phyloP scores from a whole-genome alignment of 2,329 filamentous ascomycete genomes.

The Diaporthe sp. region DNA sequence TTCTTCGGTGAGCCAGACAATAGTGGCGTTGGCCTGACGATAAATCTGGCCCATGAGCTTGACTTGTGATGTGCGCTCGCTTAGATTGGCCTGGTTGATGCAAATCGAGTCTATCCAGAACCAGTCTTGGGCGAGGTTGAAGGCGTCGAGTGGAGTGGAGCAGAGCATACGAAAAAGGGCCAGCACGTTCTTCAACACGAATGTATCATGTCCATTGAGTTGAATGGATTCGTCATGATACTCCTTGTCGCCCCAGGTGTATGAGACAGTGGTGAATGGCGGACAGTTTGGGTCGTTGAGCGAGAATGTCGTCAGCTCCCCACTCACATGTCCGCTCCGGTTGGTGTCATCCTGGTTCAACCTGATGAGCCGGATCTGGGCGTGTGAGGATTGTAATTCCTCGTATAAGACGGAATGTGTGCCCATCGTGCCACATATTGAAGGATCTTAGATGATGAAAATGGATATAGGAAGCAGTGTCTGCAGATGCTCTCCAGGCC shows the following conservation, averaged over 20 bases:
- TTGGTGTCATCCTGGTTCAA: background rate
- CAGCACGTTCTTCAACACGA: slow-evolving; percentile 22
- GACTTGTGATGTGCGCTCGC: slow-evolving; percentile 33
- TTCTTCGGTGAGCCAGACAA: slow-evolving; percentile 31
- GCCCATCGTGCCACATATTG: slow-evolving; percentile 1
- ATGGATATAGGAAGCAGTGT: background rate
- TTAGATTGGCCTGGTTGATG: slow-evolving; percentile 30
- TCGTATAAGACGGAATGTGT: slow-evolving; percentile 6
- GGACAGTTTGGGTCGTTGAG: slow-evolving; percentile 20
- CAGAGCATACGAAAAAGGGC: slow-evolving; percentile 34
- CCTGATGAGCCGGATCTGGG: slow-evolving; percentile 29
- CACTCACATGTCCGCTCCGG: background rate
- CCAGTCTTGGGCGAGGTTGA: slow-evolving; percentile 17
- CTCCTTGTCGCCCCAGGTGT: slow-evolving; percentile 29
- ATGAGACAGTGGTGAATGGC: slow-evolving; percentile 30
- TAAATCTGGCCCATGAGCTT: slow-evolving; percentile 35
- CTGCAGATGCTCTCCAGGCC: background rate
- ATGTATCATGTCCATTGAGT: background rate
- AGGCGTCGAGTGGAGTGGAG: background rate
- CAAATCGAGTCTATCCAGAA: slow-evolving; percentile 37
- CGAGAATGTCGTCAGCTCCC: slow-evolving; percentile 27
- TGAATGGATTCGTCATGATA: background rate
- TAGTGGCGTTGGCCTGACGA: slow-evolving; percentile 10
- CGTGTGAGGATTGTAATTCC: background rate
- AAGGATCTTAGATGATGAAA: background rate